These are phyloP conservation scores for Blastocystis sp. DNA, from an alignment of 352 stramenopile species.

Conservation along the genomic window DNA sequence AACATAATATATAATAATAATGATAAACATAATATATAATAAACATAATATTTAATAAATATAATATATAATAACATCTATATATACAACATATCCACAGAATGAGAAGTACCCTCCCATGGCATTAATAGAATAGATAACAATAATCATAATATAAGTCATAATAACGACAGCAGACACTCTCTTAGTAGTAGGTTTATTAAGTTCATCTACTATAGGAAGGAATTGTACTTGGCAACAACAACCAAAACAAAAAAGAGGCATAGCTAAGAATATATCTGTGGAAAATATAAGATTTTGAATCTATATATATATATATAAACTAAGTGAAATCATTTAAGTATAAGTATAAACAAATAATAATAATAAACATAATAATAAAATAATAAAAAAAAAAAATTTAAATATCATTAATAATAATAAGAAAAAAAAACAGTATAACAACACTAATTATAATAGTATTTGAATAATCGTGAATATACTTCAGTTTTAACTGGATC, in stretches of 20 bases:
- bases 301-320: not conserved
- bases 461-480: too few species aligned
- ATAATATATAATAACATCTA: too few species aligned
- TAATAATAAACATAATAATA: too few species aligned
- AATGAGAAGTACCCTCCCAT: slow-evolving; percentile 29
- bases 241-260: slow-evolving; percentile 30
- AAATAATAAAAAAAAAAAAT: too few species aligned
- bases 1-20: too few species aligned
- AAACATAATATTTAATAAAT: too few species aligned
- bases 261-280: slow-evolving; percentile 32
- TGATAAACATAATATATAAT: too few species aligned
- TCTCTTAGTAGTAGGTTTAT: slow-evolving; percentile 12
- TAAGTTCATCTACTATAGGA: slow-evolving; percentile 19
- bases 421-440: too few species aligned
- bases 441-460: too few species aligned
- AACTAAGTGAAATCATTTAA: too few species aligned
- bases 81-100: slow-evolving; percentile 15
- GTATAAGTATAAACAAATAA: too few species aligned
- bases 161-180: slow-evolving; percentile 22
- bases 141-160: slow-evolving; percentile 28
- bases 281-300: slow-evolving; percentile 20
- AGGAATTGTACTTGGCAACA: slow-evolving; percentile 37
- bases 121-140: slow-evolving; percentile 25
- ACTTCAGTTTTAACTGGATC: slow-evolving; percentile 8
- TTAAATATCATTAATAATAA: too few species aligned